Evolutionary conservation across 2,329 filamentous ascomycete genomes (phyloP), one percentile per base, ranked within the genome.

Genomic region (Verticillium isaacii): DNA sequence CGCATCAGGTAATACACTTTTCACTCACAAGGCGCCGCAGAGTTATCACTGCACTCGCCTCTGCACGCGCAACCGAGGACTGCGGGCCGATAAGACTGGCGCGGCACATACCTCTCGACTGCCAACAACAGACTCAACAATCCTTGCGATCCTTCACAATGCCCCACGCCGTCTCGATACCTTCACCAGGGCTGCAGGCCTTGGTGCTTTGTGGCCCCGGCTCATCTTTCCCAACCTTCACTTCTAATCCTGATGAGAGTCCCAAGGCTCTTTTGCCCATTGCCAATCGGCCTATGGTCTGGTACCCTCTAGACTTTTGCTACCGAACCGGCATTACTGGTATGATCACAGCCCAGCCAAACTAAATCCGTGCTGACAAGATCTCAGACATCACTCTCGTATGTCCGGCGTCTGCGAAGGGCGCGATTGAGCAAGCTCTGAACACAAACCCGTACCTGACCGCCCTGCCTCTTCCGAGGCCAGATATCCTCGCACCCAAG

Each of bases 221-320:
- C 60, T 91, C 89, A 9, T 93, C 89, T 0, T 89, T 95, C 67
- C 88, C 89, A 56, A 94, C 91, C 1, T 94, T 95, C 73, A 93
- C 90, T 2, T 88, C 90, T 2, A 91, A 89, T 64, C 89, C 91
- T 5, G 87, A 90, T 75, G 89, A 93, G 71, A 88, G 91, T 64
- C 91, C 91, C 11, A 95, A 95, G 76, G 91, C 91, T 11, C 83
- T 95, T 25, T 78, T 95, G 8, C 91, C 91, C 6, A 90, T 95
- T 63, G 91, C 91, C 39, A 95, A 95, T 73, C 79, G 91, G 67
- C 91, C 91, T 1, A 95, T 95, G 91, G 89, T 95, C 56, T 94
- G 92, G 90, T 95, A 95, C 73, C 89, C 91, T 6, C 85, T 95
- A 50, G 91, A 94, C 69, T 94, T 92, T 78, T 94, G 91, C 75